These are phyloP conservation scores for Aegilops speltoides DNA, from an alignment of 176 grass and related monocot species.

Conservation along the genomic window DNA sequence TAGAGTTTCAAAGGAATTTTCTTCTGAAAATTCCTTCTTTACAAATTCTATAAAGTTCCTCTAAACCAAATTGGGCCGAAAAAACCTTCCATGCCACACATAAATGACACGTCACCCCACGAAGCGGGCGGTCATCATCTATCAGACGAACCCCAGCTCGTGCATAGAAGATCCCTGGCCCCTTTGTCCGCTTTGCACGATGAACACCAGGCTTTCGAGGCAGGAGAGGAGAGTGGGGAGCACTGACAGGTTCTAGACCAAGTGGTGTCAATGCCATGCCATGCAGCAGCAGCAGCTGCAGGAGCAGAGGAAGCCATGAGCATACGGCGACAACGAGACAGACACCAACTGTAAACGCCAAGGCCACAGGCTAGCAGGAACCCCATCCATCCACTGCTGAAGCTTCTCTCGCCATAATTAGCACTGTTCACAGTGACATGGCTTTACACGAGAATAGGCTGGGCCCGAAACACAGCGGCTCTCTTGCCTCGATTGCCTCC, in stretches of 20 bases:
- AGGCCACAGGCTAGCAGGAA: not conserved
- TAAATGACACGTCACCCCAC: not conserved
- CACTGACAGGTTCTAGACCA: slow-evolving; percentile 51
- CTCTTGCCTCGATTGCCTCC: slow-evolving; percentile 34
- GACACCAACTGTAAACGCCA: slow-evolving; percentile 22
- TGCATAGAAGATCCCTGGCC: slow-evolving; percentile 34
- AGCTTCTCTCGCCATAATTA: slow-evolving; percentile 44
- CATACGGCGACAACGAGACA: slow-evolving; percentile 32
- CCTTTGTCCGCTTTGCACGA: slow-evolving; percentile 18
- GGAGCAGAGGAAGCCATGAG: not conserved
- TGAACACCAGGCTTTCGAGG: slow-evolving; percentile 30
- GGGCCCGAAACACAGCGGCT: not conserved
- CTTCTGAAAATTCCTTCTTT: too few species aligned
- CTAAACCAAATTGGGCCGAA: too few species aligned
- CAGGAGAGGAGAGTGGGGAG: not conserved
- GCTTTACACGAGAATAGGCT: not conserved
- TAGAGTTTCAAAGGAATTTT: too few species aligned
- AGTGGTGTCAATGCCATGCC: slow-evolving; percentile 30
- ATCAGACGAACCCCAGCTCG: too few species aligned
- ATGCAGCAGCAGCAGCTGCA: slow-evolving; percentile 1
- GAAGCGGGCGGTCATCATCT: too few species aligned
- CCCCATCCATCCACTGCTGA: not conserved
- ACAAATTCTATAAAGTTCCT: too few species aligned
- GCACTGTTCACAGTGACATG: not conserved
- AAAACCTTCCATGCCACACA: not conserved